These are phyloP conservation scores for Phytophthora europaea DNA, from an alignment of 352 stramenopile species.

Conservation along the genomic window DNA sequence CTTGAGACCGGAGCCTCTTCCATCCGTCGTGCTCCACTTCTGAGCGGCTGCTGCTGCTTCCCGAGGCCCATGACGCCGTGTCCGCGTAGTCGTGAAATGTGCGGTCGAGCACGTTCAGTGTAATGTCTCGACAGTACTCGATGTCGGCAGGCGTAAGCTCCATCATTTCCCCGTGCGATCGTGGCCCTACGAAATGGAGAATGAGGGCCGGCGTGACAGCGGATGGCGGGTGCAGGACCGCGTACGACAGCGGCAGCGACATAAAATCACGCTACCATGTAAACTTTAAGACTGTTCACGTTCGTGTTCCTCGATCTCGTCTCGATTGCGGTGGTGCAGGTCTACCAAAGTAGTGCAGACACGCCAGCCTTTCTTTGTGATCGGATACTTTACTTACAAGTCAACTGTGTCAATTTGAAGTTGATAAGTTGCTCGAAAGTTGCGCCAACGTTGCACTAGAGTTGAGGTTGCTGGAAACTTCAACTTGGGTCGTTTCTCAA, in stretches of 20 bases:
- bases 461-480: constrained; percentile 13
- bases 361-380: background rate
- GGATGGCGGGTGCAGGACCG: constrained; percentile 6
- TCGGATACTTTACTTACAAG: background rate
- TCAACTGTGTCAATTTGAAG: background rate
- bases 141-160: constrained; percentile 16
- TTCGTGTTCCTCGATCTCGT: background rate
- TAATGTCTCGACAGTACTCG: constrained; percentile 28
- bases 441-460: constrained; percentile 2
- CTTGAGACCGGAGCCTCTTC: constrained; percentile 24
- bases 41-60: background rate
- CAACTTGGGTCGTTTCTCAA: constrained; percentile 4
- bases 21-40: constrained; percentile 22
- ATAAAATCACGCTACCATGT: background rate
- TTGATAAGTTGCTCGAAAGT: background rate
- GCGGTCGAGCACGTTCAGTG: constrained; percentile 19
- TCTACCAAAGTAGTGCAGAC: background rate
- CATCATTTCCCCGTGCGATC: background rate
- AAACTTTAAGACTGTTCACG: constrained; percentile 12
- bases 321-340: background rate
- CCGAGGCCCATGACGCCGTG: constrained; percentile 24
- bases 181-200: background rate
- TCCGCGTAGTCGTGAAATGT: constrained; percentile 29
- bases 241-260: constrained; percentile 2
- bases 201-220: constrained; percentile 2